phyloP scores from a whole-genome alignment of 2,329 filamentous ascomycete genomes.

The Blumeria hordei region DNA sequence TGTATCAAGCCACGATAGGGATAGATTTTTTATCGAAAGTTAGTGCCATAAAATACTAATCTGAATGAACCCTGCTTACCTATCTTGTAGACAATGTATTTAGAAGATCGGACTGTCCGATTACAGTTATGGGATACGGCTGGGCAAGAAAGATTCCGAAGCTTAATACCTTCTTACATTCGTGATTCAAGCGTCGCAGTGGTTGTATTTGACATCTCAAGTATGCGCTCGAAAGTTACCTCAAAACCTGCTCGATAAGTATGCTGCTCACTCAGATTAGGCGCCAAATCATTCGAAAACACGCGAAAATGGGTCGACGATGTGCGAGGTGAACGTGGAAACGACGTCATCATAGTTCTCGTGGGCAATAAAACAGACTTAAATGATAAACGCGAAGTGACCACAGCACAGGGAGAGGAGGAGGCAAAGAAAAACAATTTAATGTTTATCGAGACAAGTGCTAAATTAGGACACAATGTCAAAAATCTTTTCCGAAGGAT shows the following conservation, averaged over 20 bases:
- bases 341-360: conserved; percentile 95
- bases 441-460: conserved; percentile 98
- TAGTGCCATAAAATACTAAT: conserved; percentile 13
- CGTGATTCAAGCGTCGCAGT: conserved; percentile 94
- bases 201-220: conserved; percentile 96
- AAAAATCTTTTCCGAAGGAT: conserved; percentile 95
- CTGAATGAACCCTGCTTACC: conserved; percentile 5
- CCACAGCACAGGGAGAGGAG: conserved; percentile 85
- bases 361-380: conserved; percentile 99
- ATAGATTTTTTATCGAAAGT: conserved; percentile 99
- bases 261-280: conserved; percentile 19
- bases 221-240: conserved; percentile 20
- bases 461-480: conserved; percentile 93
- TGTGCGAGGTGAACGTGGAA: conserved; percentile 82
- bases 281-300: conserved; percentile 93
- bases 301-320: conserved; percentile 99
- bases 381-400: conserved; percentile 95
- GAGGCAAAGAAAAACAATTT: conserved; percentile 94
- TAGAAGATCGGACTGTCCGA: conserved; percentile 92
- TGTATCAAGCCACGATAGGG: conserved; percentile 96
- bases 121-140: conserved; percentile 97
- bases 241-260: not conserved
- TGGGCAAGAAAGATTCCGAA: conserved; percentile 91
- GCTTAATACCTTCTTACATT: conserved; percentile 93
- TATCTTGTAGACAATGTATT: conserved; percentile 68